phyloP scores from a whole-genome alignment of 345 rosid genomes.

The Ailanthus altissimus region DNA sequence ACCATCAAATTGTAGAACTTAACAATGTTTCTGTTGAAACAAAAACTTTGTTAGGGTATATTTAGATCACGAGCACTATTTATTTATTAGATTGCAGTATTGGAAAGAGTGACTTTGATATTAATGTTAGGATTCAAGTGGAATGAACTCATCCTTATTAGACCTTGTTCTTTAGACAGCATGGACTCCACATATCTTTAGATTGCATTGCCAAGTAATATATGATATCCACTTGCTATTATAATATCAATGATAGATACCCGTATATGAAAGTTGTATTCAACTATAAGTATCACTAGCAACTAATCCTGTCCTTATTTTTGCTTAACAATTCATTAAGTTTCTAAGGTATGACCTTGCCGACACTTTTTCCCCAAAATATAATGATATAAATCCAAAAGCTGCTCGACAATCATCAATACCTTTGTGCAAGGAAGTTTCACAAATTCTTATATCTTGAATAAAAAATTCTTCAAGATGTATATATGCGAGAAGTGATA shows the following conservation, averaged over 20 bases:
- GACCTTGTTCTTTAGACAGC: neutral
- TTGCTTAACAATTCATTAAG: neutral
- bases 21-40: too few species aligned
- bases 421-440: neutral
- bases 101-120: too few species aligned
- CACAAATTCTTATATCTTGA: neutral
- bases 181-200: neutral
- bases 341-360: conserved; percentile 26
- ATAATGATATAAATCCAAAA: neutral
- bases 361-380: conserved; percentile 20
- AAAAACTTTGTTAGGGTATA: too few species aligned
- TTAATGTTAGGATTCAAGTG: neutral
- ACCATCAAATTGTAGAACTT: too few species aligned
- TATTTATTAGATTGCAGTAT: too few species aligned
- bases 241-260: conserved; percentile 11
- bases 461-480: neutral
- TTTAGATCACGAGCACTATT: too few species aligned
- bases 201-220: neutral
- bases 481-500: neutral
- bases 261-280: conserved; percentile 16
- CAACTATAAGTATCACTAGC: conserved; percentile 24
- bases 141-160: neutral
- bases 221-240: conserved; percentile 12
- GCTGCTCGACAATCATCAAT: conserved; percentile 18
- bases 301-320: conserved; percentile 35